Evolutionary conservation across 345 rosid species (phyloP).

Genomic region (Noccaea bulbosa): DNA sequence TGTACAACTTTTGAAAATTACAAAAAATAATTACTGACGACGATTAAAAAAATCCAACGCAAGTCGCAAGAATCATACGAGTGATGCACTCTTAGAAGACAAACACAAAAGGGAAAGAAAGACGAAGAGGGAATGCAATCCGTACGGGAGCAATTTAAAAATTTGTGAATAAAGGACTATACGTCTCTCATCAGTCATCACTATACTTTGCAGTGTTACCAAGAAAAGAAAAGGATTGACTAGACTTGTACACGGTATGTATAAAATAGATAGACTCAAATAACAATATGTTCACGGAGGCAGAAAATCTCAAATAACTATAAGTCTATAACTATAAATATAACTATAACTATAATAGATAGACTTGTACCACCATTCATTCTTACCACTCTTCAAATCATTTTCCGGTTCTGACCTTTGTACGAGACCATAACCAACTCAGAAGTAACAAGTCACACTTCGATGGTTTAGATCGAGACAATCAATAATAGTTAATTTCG

Average conservation of each 20-base stretch:
- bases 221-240: too few relatives aligned
- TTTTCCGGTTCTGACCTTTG: neutral
- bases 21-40: neutral
- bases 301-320: too few relatives aligned
- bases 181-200: neutral
- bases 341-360: too few relatives aligned
- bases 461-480: neutral
- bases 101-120: too few relatives aligned
- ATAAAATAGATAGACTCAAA: neutral
- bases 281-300: neutral
- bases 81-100: neutral
- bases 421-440: neutral
- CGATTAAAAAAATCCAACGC: neutral
- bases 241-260: neutral
- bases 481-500: neutral
- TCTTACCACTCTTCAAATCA: neutral
- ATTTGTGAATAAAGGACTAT: neutral
- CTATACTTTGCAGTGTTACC: neutral
- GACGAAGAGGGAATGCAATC: neutral
- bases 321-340: too few relatives aligned
- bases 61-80: neutral
- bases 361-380: too few relatives aligned
- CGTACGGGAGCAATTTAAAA: neutral
- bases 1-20: neutral
- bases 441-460: neutral